Base-by-base conservation (phyloP, 2,329 filamentous ascomycete species). In the Sporothrix variecibatus region DNA sequence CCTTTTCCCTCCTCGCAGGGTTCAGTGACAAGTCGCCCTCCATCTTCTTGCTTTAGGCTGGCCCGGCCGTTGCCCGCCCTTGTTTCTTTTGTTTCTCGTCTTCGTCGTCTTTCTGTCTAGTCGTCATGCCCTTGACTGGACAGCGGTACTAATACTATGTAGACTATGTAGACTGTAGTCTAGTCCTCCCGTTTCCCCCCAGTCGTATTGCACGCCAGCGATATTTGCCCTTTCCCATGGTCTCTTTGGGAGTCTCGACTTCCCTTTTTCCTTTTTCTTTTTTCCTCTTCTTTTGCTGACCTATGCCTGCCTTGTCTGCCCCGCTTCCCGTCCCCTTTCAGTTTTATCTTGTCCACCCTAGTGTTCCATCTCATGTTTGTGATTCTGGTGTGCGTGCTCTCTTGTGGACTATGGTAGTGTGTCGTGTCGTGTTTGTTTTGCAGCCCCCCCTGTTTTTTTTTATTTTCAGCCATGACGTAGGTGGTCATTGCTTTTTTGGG, bases 401-500 rank as follows among this genome's bases (percentile, higher is more conserved):
- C 17, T 15, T 51, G 49, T n/a, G 17, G 17, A 4, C n/a, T 65
- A 9, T 12, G 60, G 15, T 34, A 15, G 9, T 15, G 53, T 60
- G 56, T 4, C 20, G 31, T 67, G n/a, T 26, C 20, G 43, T 67
- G 43, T 38, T 28, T 67, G 62, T 28, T 28, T 43, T 46, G 60
- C 60, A 15, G 58, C 31, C 56, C 40, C 15, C 46, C 34, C 34
- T 38, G 11, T 28, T 11, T 28, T 67, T 67, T 28, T 11, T 3
- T n/a, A 46, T 7, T 26, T 65, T 38, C 38, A 46, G 38, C 62
- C 62, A 67, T 67, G 62, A 67, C 62, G 62, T 67, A 67, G 58
- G 62, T 67, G 38, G 38, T 12, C 62, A 46, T 46, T 38, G 6
- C 31, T 31, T 62, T 38, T 58, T 58, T n/a, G n/a, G 34, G 58